Evolutionary conservation across 2,329 filamentous ascomycete species (phyloP).

Genomic region (Botrytis sinoallii): DNA sequence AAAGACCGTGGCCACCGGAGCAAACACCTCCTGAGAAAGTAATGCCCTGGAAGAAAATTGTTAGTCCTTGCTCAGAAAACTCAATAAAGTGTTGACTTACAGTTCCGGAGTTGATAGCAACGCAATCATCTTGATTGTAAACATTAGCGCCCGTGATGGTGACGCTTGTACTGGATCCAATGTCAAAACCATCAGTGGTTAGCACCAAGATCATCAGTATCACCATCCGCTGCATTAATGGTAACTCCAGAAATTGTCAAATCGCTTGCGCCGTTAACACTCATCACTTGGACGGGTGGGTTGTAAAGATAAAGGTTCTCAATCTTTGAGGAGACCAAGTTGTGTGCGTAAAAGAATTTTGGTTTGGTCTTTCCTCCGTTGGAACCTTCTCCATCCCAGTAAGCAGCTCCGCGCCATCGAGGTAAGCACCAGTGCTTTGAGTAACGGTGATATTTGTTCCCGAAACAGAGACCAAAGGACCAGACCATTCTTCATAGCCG

Average conservation of each 20-base stretch:
- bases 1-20: slow-evolving; percentile 44
- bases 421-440: slow-evolving; percentile 49
- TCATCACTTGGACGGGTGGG: slow-evolving; percentile 47
- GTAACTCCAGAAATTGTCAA: slow-evolving; percentile 49
- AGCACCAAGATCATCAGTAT: slow-evolving; percentile 39
- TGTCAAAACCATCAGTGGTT: slow-evolving; percentile 56
- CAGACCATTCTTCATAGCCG: slow-evolving; percentile 61
- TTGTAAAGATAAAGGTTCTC: slow-evolving; percentile 49
- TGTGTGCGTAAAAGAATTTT: slow-evolving; percentile 57
- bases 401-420: slow-evolving; percentile 54
- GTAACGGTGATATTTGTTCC: slow-evolving; percentile 54
- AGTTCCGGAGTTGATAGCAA: slow-evolving; percentile 54
- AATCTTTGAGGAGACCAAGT: slow-evolving; percentile 49
- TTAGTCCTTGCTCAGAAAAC: slow-evolving; percentile 25
- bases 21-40: slow-evolving; percentile 28
- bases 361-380: slow-evolving; percentile 60
- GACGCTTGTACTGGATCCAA: slow-evolving; percentile 45
- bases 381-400: slow-evolving; percentile 59
- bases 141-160: slow-evolving; percentile 49
- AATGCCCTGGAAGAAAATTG: slow-evolving; percentile 41
- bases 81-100: slow-evolving; percentile 39
- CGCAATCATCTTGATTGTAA: slow-evolving; percentile 58
- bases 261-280: slow-evolving; percentile 42
- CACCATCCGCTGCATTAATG: slow-evolving; percentile 55
- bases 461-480: slow-evolving; percentile 59